A percentile compares a stretch with the other conserved stretches of the same genome.
phyloP scores from a whole-genome alignment of 148 eudicot species.

The Diospyros lotus region DNA sequence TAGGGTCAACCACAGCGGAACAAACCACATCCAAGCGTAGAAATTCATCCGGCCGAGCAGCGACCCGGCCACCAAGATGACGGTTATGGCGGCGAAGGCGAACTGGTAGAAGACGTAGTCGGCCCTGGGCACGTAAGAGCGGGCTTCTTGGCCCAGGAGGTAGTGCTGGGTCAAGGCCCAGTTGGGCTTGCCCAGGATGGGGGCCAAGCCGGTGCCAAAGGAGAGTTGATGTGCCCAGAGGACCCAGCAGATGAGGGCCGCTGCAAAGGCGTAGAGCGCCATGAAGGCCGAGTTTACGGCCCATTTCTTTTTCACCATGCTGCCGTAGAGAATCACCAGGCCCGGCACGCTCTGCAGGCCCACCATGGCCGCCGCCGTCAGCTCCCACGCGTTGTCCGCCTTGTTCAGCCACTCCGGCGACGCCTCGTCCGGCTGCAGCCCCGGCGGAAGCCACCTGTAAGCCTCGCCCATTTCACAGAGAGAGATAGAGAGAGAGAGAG shows the following conservation, averaged over 20 bases:
- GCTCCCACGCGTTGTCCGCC: conserved; percentile 35
- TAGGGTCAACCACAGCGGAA: conserved; percentile 35
- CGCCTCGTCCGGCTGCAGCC: neutral
- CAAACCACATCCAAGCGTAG: conserved; percentile 38
- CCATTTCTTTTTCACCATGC: conserved; percentile 53
- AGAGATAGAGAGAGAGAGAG: neutral
- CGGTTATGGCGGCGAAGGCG: conserved; percentile 40
- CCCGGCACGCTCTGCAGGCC: conserved; percentile 45
- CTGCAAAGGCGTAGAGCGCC: conserved; percentile 45
- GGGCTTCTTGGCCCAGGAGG: conserved; percentile 4
- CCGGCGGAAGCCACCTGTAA: conserved; percentile 4
- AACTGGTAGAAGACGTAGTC: conserved; percentile 38
- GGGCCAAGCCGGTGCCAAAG: conserved; percentile 14
- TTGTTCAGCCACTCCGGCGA: conserved; percentile 34
- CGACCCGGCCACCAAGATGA: conserved; percentile 33
- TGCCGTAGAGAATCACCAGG: conserved; percentile 37
- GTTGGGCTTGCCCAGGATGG: conserved; percentile 24
- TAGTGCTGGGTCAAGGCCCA: conserved; percentile 8
- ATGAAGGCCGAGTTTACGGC: conserved; percentile 46
- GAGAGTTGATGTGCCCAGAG: conserved; percentile 35
- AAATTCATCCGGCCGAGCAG: conserved; percentile 43
- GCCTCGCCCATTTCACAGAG: neutral
- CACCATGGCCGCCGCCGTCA: conserved; percentile 36
- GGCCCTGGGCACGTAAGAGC: conserved; percentile 12
- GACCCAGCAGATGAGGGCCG: conserved; percentile 42